Base-by-base conservation (phyloP, 2,329 filamentous ascomycete species). In the Phyllosticta citribraziliensis region DNA sequence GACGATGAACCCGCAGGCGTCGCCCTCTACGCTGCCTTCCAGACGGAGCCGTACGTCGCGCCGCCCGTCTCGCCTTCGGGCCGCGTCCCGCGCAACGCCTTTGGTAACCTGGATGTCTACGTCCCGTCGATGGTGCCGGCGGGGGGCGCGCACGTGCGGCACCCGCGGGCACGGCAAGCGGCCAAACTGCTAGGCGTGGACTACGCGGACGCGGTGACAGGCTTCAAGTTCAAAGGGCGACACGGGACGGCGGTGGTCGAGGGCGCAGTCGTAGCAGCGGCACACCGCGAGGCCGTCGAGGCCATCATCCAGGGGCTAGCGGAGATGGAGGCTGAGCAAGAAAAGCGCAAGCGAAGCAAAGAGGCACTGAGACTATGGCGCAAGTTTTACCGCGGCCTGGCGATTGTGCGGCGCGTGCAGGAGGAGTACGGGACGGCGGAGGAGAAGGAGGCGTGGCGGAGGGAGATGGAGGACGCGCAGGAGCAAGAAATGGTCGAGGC, bases 201-300 rank as follows among this genome's bases (percentile, higher is more conserved):
- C 74, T 96, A 88, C 71, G 90, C 90, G 2, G 90, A 93, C 33
- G 94, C 94, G 0, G 84, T 99, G 5, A 94, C 88, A 0, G 93
- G 93, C 0, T 99, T 97, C 69, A 81, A 87, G 47, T 99, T 97
- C 75, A 87, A 85, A 69, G 91, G 91, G 0, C 84, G 90, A 2
- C 86, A 90, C 61, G 93, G 93, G 17, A 97, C 91, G 2, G 91
- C 94, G 1, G 82, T 97, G 2, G 75, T 94, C 2, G 82, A 84
- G 47, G 94, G 94, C 1, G 82, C 88, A 0, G 85, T 99, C 0
- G 84, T 96, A 1, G 87, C 91, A 0, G 71, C 75, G 17, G 88
- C 93, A 70, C 84, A 86, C 63, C 80, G 78, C 8, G 89, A 92
- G 60, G 91, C 88, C 0, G 80, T 97, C 0, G 76, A 82, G 62